A percentile compares a stretch with the other conserved stretches of the same genome.
These are phyloP conservation scores for Alternaria rosae DNA, from an alignment of 2,329 filamentous ascomycete genomes.

Conservation along the genomic window DNA sequence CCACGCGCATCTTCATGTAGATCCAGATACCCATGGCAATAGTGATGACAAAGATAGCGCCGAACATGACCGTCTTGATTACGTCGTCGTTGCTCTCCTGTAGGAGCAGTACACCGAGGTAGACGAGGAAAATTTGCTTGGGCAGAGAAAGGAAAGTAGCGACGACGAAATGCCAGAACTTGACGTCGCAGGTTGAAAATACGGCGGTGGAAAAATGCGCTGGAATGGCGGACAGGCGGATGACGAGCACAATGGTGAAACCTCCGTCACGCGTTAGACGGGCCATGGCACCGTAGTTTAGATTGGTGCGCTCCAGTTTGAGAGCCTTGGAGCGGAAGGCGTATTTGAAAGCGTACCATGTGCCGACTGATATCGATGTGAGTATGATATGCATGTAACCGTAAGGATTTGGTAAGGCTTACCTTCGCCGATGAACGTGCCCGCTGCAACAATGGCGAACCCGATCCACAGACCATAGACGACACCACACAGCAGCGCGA, in stretches of 20 bases:
- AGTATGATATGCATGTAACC: conserved; percentile 4
- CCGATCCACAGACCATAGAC: conserved; percentile 47
- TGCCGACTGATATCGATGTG: conserved; percentile 35
- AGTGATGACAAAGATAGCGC: conserved; percentile 39
- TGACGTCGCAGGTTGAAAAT: conserved; percentile 48
- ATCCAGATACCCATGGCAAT: conserved; percentile 43
- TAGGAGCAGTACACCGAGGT: conserved; percentile 44
- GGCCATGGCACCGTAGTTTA: conserved; percentile 48
- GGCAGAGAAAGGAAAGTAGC: conserved; percentile 45
- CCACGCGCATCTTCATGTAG: conserved; percentile 43
- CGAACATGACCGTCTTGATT: conserved; percentile 43
- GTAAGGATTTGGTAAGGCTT: conserved; percentile 10
- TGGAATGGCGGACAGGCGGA: conserved; percentile 45
- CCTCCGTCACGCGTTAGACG: conserved; percentile 45
- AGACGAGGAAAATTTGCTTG: conserved; percentile 48
- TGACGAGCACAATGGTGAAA: conserved; percentile 45
- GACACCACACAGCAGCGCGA: conserved; percentile 45
- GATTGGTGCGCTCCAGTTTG: conserved; percentile 45
- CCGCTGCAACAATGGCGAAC: conserved; percentile 44
- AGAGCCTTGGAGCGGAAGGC: conserved; percentile 38
- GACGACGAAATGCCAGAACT: conserved; percentile 46
- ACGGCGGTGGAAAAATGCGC: conserved; percentile 47
- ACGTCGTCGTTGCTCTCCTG: conserved; percentile 33
- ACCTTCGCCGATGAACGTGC: conserved; percentile 47
- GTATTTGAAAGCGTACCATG: conserved; percentile 48